phyloP scores from a whole-genome alignment of 352 stramenopile species.

The Peronospora tabacina region DNA sequence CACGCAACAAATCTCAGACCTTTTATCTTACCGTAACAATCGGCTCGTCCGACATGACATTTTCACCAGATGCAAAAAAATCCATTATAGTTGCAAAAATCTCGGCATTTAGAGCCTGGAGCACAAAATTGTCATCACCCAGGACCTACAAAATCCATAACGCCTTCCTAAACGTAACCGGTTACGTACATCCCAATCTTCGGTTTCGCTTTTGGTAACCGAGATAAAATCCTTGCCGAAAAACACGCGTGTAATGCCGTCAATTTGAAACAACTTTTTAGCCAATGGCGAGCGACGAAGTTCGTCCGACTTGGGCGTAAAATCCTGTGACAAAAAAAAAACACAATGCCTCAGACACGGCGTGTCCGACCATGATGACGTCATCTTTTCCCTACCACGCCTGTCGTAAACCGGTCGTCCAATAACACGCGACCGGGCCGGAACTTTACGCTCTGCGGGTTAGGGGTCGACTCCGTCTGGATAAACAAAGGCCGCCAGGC shows the following conservation, averaged over 20 bases:
- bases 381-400: conserved; percentile 30
- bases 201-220: conserved; percentile 93
- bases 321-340: conserved; percentile 47
- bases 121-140: too few species aligned
- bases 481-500: conserved; percentile 93
- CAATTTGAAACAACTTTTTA: conserved; percentile 94
- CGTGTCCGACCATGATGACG: too few species aligned
- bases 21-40: conserved; percentile 52
- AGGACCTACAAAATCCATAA: background rate
- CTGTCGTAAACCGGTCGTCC: conserved; percentile 83
- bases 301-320: conserved; percentile 76
- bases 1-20: background rate
- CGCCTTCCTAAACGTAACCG: too few species aligned
- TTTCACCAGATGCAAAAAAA: conserved; percentile 89
- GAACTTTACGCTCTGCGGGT: conserved; percentile 98
- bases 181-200: conserved; percentile 87
- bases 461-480: conserved; percentile 96
- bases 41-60: conserved; percentile 86
- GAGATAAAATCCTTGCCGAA: conserved; percentile 98
- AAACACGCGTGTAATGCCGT: conserved; percentile 94
- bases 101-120: conserved; percentile 73
- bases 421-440: conserved; percentile 88
- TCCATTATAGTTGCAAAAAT: conserved; percentile 98
- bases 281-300: conserved; percentile 90
- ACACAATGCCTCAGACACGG: too few species aligned